Base-by-base conservation (phyloP, 306 rosid genomes). In the Begonia masoniana region DNA sequence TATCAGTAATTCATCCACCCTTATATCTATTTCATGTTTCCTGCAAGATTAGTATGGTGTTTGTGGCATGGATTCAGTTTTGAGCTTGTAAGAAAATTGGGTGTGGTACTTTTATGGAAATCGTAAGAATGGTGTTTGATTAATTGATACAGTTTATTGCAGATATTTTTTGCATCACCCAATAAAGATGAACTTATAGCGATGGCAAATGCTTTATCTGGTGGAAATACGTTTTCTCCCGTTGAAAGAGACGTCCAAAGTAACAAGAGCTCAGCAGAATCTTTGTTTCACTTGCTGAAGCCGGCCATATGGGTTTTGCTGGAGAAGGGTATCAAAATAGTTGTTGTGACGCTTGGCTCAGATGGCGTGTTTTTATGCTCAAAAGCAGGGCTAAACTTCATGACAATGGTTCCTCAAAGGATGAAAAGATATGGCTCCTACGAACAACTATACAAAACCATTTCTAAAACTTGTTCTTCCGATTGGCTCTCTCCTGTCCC, bases 181-280 rank as follows among this genome's bases (percentile, higher is more conserved):
- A 89, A 85, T 55, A 91, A 80, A 78, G 83, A 78, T 71, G 91
- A 89, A 66, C 95, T 89, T 53, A 69, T 76, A 36, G 83, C 91
- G 1, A 82, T 89, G 97, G 91, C 94, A 47, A 82, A 81, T 61
- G 71, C 82, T 46, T 69, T 89, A 72, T 76, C 85, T 49, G 69
- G 80, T 21, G 65, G 69, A 54, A 55, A 75, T 53, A n/a, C 46
- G 68, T 78, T 74, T 51, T 49, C 13, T 47, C 84, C 82, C 12
- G 63, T 76, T 24, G 52, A 72, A 72, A 68, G 63, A 62, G 69
- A 65, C 7, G 63, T 61, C 21, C 62, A 61, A 53, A 51, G 62
- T 62, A 55, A 61, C 58, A 67, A 65, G 42, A 51, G 50, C 24
- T 78, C 87, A 12, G 15, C 54, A 24, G 61, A 53, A 63, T 80